Evolutionary conservation across 192 early-diverging fungal genomes (phyloP).

Genomic region (Rhizophagus prolifer): DNA sequence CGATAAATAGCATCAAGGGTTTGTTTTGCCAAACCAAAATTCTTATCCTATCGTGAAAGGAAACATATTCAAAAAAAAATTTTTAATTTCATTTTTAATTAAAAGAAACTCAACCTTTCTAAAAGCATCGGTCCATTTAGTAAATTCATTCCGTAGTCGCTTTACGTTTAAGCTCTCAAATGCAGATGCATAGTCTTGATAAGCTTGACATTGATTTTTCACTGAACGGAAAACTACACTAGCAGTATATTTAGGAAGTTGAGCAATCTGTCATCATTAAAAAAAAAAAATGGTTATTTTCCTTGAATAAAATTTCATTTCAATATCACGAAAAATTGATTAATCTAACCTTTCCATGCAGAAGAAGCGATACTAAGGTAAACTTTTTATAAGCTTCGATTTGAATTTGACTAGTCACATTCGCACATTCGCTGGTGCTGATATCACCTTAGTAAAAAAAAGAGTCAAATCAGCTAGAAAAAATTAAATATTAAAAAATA

Average conservation of each 20-base stretch:
- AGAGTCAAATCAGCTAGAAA: not conserved
- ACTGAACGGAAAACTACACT: slow-evolving; percentile 44
- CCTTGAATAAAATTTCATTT: not conserved
- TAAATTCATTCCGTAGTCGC: slow-evolving; percentile 45
- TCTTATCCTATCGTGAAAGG: slow-evolving; percentile 51
- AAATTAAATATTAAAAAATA: slow-evolving; percentile 3
- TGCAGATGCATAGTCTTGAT: slow-evolving; percentile 58
- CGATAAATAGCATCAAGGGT: slow-evolving; percentile 45
- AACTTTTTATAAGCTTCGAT: slow-evolving; percentile 76
- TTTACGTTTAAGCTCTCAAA: slow-evolving; percentile 53
- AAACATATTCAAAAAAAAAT: not conserved
- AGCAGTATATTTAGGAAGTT: slow-evolving; percentile 56
- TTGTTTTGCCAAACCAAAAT: slow-evolving; percentile 63
- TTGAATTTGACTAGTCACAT: slow-evolving; percentile 65
- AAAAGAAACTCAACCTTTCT: slow-evolving; percentile 30
- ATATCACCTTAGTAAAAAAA: slow-evolving; percentile 46
- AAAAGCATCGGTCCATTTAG: slow-evolving; percentile 38
- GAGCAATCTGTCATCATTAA: slow-evolving; percentile 30
- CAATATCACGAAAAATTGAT: not conserved
- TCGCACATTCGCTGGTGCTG: slow-evolving; percentile 60
- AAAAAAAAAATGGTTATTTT: not conserved
- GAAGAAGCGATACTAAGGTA: slow-evolving; percentile 61
- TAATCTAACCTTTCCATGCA: slow-evolving; percentile 48
- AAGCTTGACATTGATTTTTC: slow-evolving; percentile 43
- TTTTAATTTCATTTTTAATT: no score